These are phyloP conservation scores for Populus hybrid DNA, from an alignment of 441 rosid genomes.

Conservation along the genomic window DNA sequence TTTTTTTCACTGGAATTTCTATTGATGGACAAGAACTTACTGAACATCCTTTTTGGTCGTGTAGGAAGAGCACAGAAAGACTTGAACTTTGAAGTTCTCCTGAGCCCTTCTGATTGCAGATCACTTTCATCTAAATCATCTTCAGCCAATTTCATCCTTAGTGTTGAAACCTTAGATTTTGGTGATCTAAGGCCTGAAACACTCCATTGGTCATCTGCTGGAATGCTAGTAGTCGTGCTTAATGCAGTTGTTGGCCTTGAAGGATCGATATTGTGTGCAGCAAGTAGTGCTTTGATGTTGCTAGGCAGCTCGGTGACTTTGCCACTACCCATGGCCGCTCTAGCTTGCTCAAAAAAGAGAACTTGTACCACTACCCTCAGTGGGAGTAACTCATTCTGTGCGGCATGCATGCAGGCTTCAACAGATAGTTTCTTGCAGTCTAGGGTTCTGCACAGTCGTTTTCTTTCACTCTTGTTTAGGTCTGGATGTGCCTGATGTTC, in stretches of 20 bases:
- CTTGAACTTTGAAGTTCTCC: slow-evolving; percentile 59
- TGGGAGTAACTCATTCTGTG: slow-evolving; percentile 90
- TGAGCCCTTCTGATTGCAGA: slow-evolving; percentile 51
- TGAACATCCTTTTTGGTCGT: slow-evolving; percentile 76
- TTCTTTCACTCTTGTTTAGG: no score
- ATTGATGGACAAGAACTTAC: slow-evolving; percentile 77
- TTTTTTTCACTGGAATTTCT: slow-evolving; percentile 62
- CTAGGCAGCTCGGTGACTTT: slow-evolving; percentile 74
- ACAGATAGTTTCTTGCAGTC: slow-evolving; percentile 94
- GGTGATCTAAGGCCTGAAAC: slow-evolving; percentile 87
- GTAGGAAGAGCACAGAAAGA: slow-evolving; percentile 76
- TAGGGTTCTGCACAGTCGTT: slow-evolving; percentile 65
- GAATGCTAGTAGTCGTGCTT: slow-evolving; percentile 64
- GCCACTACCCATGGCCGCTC: slow-evolving; percentile 66
- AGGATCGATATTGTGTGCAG: slow-evolving; percentile 69
- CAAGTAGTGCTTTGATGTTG: slow-evolving; percentile 82
- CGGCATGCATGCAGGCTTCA: slow-evolving; percentile 87
- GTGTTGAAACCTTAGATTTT: slow-evolving; percentile 66
- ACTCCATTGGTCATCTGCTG: slow-evolving; percentile 88
- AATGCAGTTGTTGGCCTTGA: slow-evolving; percentile 57
- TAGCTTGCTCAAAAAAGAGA: slow-evolving; percentile 88
- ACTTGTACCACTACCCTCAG: slow-evolving; percentile 91
- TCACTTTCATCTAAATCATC: slow-evolving; percentile 61
- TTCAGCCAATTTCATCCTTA: slow-evolving; percentile 81
- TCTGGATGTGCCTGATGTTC: slow-evolving; percentile 78